Evolutionary conservation across 225 moss, liverwort and hornwort genomes (phyloP), one percentile per base, ranked within the genome.

Genomic region (Climacium dendroides): DNA sequence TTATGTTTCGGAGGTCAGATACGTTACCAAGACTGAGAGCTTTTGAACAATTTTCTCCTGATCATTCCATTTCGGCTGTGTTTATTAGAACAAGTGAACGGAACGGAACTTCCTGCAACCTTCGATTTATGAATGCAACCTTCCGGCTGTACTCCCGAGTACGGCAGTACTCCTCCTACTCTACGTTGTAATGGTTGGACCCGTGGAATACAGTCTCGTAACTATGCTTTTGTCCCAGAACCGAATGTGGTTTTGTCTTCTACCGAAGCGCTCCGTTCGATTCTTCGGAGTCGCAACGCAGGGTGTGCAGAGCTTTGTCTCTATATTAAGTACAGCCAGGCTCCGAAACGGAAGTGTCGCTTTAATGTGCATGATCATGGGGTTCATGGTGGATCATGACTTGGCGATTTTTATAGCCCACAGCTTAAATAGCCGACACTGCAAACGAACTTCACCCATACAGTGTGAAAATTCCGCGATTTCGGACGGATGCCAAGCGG

Each of bases 71-170:
- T 79, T 20, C 83, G 70, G 82, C 87, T 77, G 79, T 69, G 79
- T 28, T 45, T 50, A n/a, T 10, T 30, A 43, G 55, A 43, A 63
- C 47, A 15, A 80, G 45, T 61, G 80, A 59, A 61, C 61, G 22
- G 47, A 45, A 47, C 6, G 62, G 1, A 62, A 13, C 59, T 55
- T 32, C 20, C 43, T 62, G 48, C 20, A 89, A 72, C 85, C 85
- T 91, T 85, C 82, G 85, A 87, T 89, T 89, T 82, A 85, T 87
- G 81, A 82, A 91, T 87, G 91, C 81, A 89, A 87, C 89, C 43
- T 66, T 73, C 87, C 86, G 81, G 61, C 66, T 85, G 48, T 65
- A 45, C 63, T 55, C 52, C 26, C 52, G 66, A 39, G 30, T 70
- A 54, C 39, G 32, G 22, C 14, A 11, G 35, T 45, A 45, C 45